Base-by-base conservation (phyloP, 768 basidiomycete genomes). In the Lentinus brumalis region DNA sequence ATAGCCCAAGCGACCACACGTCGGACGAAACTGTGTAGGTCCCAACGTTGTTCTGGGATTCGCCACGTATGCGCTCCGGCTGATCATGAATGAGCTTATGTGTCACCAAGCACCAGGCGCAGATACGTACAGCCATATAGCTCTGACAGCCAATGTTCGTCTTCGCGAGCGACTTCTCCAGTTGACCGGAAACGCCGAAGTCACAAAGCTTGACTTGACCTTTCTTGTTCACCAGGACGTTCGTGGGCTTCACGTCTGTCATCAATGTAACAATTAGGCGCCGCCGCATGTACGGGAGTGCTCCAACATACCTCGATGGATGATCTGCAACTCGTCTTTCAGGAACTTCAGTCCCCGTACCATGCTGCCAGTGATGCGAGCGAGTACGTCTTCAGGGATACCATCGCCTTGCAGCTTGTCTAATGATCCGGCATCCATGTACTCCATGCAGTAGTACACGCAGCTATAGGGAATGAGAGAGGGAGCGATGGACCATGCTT, bases 361-460 rank as follows among this genome's bases (percentile, higher is more conserved):
- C 86, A 97, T 91, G 61, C 81, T 85, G 10, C 79, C 81, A 1
- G 94, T 89, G 56, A 98, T 91, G 50, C 91, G 82, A 12, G 87
- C 86, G 26, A 99, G 78, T 10, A 96, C 93, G 40, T 86, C 80
- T 71, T 99, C 97, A 1, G 81, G 79, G 2, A 89, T 79, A 42
- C 75, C 74, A 11, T 67, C 74, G 16, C 71, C 74, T 64, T 81
- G 76, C 30, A 98, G 81, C 65, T 89, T 92, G 73, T 98, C 97
- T 50, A 99, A 82, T 42, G 88, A 91, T n/a, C 96, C 95, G 11
- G 95, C 96, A 72, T 99, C 96, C 97, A 99, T 99, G 77, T 89
- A 93, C 79, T 99, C 97, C 96, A 98, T 98, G 76, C 96, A 98
- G 74, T 97, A 98, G 77, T 99, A 98, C 26, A 99, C 97, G 74